Base-by-base conservation (phyloP, 116 monocot species). In the Papilionanthe hybrid region DNA sequence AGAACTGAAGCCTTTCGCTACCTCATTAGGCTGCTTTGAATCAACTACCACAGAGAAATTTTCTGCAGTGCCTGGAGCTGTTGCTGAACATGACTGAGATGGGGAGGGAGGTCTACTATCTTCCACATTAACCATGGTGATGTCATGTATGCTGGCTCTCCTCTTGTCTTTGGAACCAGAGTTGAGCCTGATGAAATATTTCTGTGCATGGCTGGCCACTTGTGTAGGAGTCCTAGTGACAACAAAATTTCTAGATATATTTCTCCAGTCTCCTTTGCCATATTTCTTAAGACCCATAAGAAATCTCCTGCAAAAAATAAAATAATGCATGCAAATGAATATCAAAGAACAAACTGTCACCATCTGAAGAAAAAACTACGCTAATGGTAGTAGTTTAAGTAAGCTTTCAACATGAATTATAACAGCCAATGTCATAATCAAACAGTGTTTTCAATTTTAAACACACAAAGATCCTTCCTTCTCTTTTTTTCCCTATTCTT, bases 181-280 rank as follows among this genome's bases (percentile, higher is more conserved):
- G 69, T 88, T 90, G 19, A 88, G 92, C 85, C 94, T 86, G 80
- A 92, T 90, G 85, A 88, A 94, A 82, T 92, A 94, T 82, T 94
- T 94, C 80, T 94, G 92, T 0, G 94, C 94, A 82, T 94, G 94
- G 79, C 92, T 94, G 10, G 92, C 94, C n/a, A 94, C 88, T 78
- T 94, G 94, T 1, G 94, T 94, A 5, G 94, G 89, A 2, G 90
- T 94, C 43, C 94, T 86, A 7, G 86, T 85, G 45, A 81, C 75
- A 30, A 94, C 94, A 47, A 83, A 94, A 72, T 91, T 94, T 9
- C 88, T 77, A 1, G 94, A 91, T 11, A 94, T 94, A 85, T 88
- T 94, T 58, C 91, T 91, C 94, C 94, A 94, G 50, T 94, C 91
- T 0, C 94, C 94, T 79, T 90, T 89, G 2, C 94, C 94, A 69